These are phyloP conservation scores for Apiotrichum sp. DNA, from an alignment of 1,284 basidiomycete species.

Conservation along the genomic window DNA sequence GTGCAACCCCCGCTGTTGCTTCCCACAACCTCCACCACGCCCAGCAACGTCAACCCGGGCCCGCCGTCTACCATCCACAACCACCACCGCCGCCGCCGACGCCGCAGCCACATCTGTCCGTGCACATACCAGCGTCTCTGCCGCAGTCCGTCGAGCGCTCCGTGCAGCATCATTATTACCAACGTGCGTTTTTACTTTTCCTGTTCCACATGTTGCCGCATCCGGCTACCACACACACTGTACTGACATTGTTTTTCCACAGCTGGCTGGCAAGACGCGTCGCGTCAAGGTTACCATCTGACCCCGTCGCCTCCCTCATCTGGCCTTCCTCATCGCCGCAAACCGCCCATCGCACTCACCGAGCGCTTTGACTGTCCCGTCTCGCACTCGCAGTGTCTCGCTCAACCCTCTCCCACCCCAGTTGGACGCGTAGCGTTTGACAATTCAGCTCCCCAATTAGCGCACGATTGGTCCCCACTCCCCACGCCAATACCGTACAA, in stretches of 20 bases:
- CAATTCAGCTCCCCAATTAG: not conserved
- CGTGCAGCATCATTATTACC: not conserved
- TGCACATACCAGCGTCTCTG: no score
- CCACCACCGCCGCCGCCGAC: no score
- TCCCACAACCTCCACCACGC: no score
- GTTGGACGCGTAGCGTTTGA: not conserved
- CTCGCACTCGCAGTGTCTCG: no score
- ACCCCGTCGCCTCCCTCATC: no score
- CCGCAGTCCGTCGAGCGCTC: no score
- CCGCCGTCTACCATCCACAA: no score
- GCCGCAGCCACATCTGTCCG: not conserved
- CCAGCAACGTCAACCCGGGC: no score
- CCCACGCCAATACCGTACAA: not conserved
- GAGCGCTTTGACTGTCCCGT: no score
- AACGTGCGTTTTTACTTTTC: not conserved
- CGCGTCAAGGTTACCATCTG: not conserved
- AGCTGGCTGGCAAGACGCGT: not conserved
- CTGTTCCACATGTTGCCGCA: not conserved
- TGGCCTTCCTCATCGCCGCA: not conserved
- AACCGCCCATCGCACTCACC: not conserved
- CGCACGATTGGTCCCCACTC: not conserved
- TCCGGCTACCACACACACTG: no score
- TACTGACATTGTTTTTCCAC: not conserved
- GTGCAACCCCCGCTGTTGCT: no score
- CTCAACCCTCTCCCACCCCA: no score